phyloP scores from a whole-genome alignment of 305 asterid species.

The Fraxinus velutina region DNA sequence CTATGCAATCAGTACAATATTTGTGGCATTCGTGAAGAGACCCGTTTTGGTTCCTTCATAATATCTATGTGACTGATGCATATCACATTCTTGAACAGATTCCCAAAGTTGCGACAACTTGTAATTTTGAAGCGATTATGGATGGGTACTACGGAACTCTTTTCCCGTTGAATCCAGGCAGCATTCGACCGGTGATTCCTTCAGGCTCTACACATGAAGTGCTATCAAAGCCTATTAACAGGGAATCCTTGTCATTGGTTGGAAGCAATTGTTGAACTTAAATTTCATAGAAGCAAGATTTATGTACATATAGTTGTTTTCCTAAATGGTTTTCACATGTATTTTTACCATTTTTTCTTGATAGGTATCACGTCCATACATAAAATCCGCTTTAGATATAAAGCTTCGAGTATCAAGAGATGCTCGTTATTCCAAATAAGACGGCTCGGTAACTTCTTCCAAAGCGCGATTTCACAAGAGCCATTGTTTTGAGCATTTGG shows the following conservation, averaged over 20 bases:
- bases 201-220: slow-evolving; percentile 43
- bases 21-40: neutral
- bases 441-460: neutral
- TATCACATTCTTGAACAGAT: slow-evolving; percentile 43
- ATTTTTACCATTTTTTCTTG: neutral
- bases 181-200: slow-evolving; percentile 65
- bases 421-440: neutral
- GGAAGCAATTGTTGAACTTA: slow-evolving; percentile 21
- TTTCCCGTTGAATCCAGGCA: slow-evolving; percentile 83
- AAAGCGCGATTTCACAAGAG: neutral
- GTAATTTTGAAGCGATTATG: slow-evolving; percentile 73
- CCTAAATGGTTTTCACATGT: neutral
- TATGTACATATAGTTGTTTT: neutral
- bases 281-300: slow-evolving; percentile 23
- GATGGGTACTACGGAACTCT: slow-evolving; percentile 81
- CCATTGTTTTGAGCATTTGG: neutral
- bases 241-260: slow-evolving; percentile 35
- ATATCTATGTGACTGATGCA: neutral
- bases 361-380: neutral
- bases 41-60: neutral
- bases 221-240: slow-evolving; percentile 55
- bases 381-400: neutral
- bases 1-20: neutral
- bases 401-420: neutral
- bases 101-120: slow-evolving; percentile 78